Percentiles rank a stretch among this genome's conserved stretches.
Conservation (phyloP, 441 rosid genomes). For the Macaranga tanarius region DNA sequence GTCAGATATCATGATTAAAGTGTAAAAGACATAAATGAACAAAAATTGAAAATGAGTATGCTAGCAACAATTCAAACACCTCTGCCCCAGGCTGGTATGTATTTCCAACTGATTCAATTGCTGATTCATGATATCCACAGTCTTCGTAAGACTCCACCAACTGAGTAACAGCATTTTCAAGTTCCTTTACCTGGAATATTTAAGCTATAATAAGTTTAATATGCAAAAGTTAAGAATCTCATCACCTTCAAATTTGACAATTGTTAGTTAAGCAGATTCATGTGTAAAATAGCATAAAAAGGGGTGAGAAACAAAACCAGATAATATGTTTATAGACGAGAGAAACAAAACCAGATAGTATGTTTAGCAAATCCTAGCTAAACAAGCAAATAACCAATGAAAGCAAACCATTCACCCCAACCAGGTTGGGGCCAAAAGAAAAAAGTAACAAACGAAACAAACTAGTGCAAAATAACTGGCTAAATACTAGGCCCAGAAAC, state of each 20-base stretch:
- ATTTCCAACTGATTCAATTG: slow-evolving; percentile 62
- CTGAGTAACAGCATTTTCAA: slow-evolving; percentile 64
- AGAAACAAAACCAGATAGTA: no score
- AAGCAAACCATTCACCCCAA: no score
- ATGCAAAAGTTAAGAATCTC: background rate
- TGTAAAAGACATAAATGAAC: background rate
- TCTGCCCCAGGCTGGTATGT: slow-evolving; percentile 56
- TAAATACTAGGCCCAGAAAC: no score
- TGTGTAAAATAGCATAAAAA: background rate
- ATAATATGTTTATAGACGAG: no score
- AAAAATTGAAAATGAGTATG: background rate
- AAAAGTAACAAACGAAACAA: no score
- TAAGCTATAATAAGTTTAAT: slow-evolving; percentile 10
- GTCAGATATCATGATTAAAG: slow-evolving; percentile 11
- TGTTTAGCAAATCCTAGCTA: no score
- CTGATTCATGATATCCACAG: slow-evolving; percentile 46
- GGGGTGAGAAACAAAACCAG: no score
- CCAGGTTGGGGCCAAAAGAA: no score
- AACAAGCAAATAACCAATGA: no score
- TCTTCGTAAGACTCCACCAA: slow-evolving; percentile 52
- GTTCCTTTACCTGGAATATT: slow-evolving; percentile 62
- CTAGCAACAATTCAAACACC: slow-evolving; percentile 31
- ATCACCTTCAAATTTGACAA: background rate
- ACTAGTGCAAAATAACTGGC: no score
- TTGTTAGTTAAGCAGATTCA: background rate